Evolutionary conservation across 768 basidiomycete genomes (phyloP), one percentile per base, ranked within the genome.

Genomic region (Roridomyces roridus): DNA sequence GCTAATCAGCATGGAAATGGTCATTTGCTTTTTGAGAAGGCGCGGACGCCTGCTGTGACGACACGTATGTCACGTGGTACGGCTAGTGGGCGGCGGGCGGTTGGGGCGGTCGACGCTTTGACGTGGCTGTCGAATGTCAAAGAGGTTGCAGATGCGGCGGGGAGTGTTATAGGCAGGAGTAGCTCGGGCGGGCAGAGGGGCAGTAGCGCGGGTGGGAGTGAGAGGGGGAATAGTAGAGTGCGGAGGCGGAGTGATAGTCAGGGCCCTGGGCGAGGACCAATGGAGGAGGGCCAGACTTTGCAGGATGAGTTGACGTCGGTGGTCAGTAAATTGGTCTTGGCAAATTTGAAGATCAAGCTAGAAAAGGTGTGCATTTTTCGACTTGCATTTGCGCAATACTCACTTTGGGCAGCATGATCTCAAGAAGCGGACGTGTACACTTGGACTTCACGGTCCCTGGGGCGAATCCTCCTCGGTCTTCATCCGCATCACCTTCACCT

Each of bases 401-500:
- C 6, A 62, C 26, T 17, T 42, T 37, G 45, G 46, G 3, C 60
- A 89, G 87, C 84, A 85, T 41, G 89, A 91, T 51, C 74, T 90
- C 35, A 77, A 89, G 68, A 86, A 82, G 63, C 85, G 93, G 10
- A 89, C 86, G 14, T 92, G 92, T 63, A 94, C 93, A 2, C 79
- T 97, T 43, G 91, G 93, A 5, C 75, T 98, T 39, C 86, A 92
- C 60, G 92, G 92, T 2, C 94, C 94, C 3, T 96, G 94, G 94
- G 93, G 91, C n/a, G 89, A 89, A 52, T 84, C 82, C 0, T 88
- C 87, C 11, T 89, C 87, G 18, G 89, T 90, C 7, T 95, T 93
- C 73, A 86, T 95, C 55, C 87, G 96, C 1, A 83, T 96, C 24
- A 89, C 91, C 1, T 96, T 97, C 74, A 87, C 85, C 2, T 98